These are phyloP conservation scores for Podospora didyma DNA, from an alignment of 495 filamentous ascomycete genomes.

Conservation along the genomic window DNA sequence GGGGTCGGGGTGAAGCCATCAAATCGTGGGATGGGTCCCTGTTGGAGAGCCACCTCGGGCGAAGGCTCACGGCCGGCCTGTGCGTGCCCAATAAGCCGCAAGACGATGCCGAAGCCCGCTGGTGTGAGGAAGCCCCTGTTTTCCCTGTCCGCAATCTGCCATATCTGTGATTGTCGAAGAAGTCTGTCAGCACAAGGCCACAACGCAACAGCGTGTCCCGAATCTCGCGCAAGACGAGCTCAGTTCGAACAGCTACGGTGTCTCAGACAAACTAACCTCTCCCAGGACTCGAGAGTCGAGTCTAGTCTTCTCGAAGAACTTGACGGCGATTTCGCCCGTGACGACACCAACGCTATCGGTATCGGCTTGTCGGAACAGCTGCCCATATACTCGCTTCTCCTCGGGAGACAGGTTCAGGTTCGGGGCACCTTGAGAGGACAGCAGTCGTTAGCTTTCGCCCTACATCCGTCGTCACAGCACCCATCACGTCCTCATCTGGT, in stretches of 20 bases:
- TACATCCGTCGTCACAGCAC: neutral
- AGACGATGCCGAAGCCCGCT: conserved; percentile 82
- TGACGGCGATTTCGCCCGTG: conserved; percentile 91
- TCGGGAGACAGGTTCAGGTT: conserved; percentile 85
- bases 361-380: conserved; percentile 87
- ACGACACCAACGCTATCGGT: conserved; percentile 87
- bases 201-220: neutral
- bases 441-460: neutral
- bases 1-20: conserved; percentile 61
- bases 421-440: conserved; percentile 45
- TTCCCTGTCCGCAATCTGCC: conserved; percentile 96
- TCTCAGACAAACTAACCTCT: conserved; percentile 56
- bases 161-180: conserved; percentile 62
- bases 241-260: neutral
- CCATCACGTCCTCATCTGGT: neutral
- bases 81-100: conserved; percentile 92
- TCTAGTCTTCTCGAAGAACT: conserved; percentile 96
- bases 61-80: conserved; percentile 79
- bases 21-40: conserved; percentile 87
- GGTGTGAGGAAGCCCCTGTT: conserved; percentile 91
- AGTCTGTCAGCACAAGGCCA: conserved; percentile 7
- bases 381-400: conserved; percentile 88
- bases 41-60: conserved; percentile 65
- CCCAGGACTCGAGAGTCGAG: conserved; percentile 80
- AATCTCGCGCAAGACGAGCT: conserved; percentile 10